Evolutionary conservation across 768 basidiomycete species (phyloP).

Genomic region (Auriscalpium orientale): DNA sequence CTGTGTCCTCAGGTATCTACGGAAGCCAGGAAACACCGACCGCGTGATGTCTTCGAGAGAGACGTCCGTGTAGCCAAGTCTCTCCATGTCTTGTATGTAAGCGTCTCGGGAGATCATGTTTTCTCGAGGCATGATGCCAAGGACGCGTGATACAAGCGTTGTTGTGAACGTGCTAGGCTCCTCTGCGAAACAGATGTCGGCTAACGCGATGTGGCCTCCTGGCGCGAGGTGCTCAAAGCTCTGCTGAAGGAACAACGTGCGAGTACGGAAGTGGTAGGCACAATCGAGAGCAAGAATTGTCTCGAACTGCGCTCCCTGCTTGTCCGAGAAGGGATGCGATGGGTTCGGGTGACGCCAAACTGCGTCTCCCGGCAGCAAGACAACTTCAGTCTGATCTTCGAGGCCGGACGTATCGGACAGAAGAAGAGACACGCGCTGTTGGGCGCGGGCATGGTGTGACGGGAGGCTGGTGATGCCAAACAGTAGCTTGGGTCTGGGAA

Average conservation of each 20-base stretch:
- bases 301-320: slow-evolving; percentile 29
- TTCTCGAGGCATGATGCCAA: slow-evolving; percentile 32
- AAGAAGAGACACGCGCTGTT: slow-evolving; percentile 27
- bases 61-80: slow-evolving; percentile 47
- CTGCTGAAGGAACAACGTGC: slow-evolving; percentile 45
- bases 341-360: slow-evolving; percentile 26
- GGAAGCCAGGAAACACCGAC: slow-evolving; percentile 54
- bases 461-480: slow-evolving; percentile 52
- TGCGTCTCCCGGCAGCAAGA: slow-evolving; percentile 44
- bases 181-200: slow-evolving; percentile 49
- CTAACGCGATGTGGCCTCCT: slow-evolving; percentile 49
- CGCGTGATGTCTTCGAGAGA: slow-evolving; percentile 47
- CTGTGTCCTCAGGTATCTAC: slow-evolving; percentile 36
- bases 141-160: slow-evolving; percentile 27
- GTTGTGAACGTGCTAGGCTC: slow-evolving; percentile 9
- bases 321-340: slow-evolving; percentile 40
- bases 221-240: slow-evolving; percentile 35
- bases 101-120: slow-evolving; percentile 42
- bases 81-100: slow-evolving; percentile 37
- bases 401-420: slow-evolving; percentile 3
- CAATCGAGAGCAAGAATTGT: slow-evolving; percentile 58
- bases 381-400: slow-evolving; percentile 23
- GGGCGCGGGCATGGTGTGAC: slow-evolving; percentile 40
- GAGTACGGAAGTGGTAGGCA: slow-evolving; percentile 59
- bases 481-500: slow-evolving; percentile 40